Conservation (phyloP, 495 filamentous ascomycete genomes). For the Gamarada debralockiae region DNA sequence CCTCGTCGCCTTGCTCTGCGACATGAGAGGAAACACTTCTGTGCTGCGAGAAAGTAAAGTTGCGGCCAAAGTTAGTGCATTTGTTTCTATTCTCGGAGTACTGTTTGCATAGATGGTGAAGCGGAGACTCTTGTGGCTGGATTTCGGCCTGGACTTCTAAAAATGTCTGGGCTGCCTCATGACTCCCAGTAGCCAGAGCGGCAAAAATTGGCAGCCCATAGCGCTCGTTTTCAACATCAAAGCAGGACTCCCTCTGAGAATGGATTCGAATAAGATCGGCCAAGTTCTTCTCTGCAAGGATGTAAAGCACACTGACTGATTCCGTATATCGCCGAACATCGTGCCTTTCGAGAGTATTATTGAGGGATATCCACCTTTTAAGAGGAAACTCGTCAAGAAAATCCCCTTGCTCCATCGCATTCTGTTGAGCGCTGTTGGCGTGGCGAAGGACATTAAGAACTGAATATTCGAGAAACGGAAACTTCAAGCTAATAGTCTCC, state of each 20-base stretch:
- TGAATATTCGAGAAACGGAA: slow-evolving; percentile 46
- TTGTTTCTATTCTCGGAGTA: slow-evolving; percentile 13
- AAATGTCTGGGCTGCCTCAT: slow-evolving; percentile 11
- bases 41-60: slow-evolving; percentile 11
- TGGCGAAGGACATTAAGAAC: slow-evolving; percentile 38
- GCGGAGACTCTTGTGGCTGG: slow-evolving; percentile 1
- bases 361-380: slow-evolving; percentile 31
- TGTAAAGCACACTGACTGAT: slow-evolving; percentile 38
- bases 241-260: slow-evolving; percentile 15
- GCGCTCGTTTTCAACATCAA: slow-evolving; percentile 30
- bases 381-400: slow-evolving; percentile 35
- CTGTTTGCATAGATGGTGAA: slow-evolving; percentile 13
- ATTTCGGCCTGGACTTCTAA: slow-evolving; percentile 18
- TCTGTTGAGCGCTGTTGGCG: slow-evolving; percentile 34
- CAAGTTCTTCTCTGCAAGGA: slow-evolving; percentile 40
- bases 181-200: slow-evolving; percentile 33
- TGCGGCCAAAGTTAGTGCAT: slow-evolving; percentile 3
- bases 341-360: slow-evolving; percentile 34
- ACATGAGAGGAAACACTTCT: slow-evolving; percentile 10
- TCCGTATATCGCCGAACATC: slow-evolving; percentile 28
- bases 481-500: slow-evolving; percentile 20
- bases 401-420: slow-evolving; percentile 30
- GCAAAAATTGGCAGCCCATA: slow-evolving; percentile 42
- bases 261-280: slow-evolving; percentile 34
- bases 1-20: slow-evolving; percentile 14